These are phyloP conservation scores for Yamadazyma siamensis DNA, from an alignment of 1,139 yeast genomes.

Conservation along the genomic window DNA sequence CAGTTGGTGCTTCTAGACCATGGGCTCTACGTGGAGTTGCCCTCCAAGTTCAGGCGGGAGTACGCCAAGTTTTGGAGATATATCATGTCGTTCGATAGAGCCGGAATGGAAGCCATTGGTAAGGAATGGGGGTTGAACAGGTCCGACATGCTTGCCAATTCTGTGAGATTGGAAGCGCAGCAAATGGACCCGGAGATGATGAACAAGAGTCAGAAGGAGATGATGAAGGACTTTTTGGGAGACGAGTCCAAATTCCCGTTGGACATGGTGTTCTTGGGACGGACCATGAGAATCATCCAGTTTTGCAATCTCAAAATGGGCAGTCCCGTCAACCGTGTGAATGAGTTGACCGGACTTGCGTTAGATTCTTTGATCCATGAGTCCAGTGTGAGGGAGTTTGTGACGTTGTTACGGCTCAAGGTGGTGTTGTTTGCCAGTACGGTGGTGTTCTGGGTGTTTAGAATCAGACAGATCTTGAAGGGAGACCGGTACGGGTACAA, in stretches of 20 bases:
- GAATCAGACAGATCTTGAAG: conserved; percentile 36
- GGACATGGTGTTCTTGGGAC: conserved; percentile 60
- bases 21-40: conserved; percentile 61
- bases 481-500: conserved; percentile 32
- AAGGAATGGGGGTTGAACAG: conserved; percentile 70
- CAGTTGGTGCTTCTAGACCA: conserved; percentile 72
- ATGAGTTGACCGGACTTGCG: conserved; percentile 58
- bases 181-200: conserved; percentile 44
- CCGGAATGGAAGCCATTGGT: conserved; percentile 49
- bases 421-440: conserved; percentile 42
- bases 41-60: conserved; percentile 49
- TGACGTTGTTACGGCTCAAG: conserved; percentile 29
- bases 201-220: conserved; percentile 13
- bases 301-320: conserved; percentile 63
- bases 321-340: conserved; percentile 70
- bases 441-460: conserved; percentile 35
- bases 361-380: conserved; percentile 20
- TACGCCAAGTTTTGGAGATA: conserved; percentile 65
- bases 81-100: conserved; percentile 50
- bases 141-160: conserved; percentile 59
- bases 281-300: conserved; percentile 75
- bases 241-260: conserved; percentile 68
- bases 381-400: conserved; percentile 17
- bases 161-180: conserved; percentile 52
- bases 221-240: conserved; percentile 42